Evolutionary conservation across 2,329 filamentous ascomycete species (phyloP), one percentile per base, ranked within the genome.

Genomic region (Scopulariopsis brevicaulis): DNA sequence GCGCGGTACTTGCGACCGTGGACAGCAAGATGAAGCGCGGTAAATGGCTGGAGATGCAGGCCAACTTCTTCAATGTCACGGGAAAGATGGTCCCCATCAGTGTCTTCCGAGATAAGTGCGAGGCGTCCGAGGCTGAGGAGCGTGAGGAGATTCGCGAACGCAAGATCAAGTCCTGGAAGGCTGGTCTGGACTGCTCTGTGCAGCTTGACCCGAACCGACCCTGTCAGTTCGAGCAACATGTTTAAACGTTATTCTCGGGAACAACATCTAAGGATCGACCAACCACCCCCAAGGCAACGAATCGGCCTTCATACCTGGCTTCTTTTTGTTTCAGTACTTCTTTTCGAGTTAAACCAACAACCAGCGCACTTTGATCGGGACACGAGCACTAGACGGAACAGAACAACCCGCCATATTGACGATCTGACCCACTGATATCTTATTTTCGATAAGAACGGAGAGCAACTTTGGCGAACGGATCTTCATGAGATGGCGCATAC

Each of bases 41-140:
- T 32, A 67, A 66, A 25, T 76, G 72, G 71, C 65, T 75, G 0
- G 70, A 75, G 60, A 70, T 76, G 65, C 74, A 77, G 60, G 71
- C 73, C 34, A 71, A 70, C 54, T 75, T 77, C 57, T 72, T 67
- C 64, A 75, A 76, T 59, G 70, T 65, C 52, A 76, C 74, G 0
- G 74, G 74, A 4, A 66, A 70, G 7, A 69, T 74, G 67, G 64
- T 76, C 0, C 69, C 72, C 1, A 62, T 72, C 8, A 67, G 70
- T 37, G 62, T 70, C n/a, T 67, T 77, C 53, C 68, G 68, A 48
- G 64, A 62, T 24, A 71, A 68, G 59, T 67, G 68, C n/a, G 70
- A 70, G 59, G 57, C 58, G 12, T 67, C 64, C 0, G 70, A 70
- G 59, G 63, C 59, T 10, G 58, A 59, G n/a, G 60, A 60, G 60